Base-by-base conservation (phyloP, 2,329 filamentous ascomycete genomes). In the Aspergillus sp. region DNA sequence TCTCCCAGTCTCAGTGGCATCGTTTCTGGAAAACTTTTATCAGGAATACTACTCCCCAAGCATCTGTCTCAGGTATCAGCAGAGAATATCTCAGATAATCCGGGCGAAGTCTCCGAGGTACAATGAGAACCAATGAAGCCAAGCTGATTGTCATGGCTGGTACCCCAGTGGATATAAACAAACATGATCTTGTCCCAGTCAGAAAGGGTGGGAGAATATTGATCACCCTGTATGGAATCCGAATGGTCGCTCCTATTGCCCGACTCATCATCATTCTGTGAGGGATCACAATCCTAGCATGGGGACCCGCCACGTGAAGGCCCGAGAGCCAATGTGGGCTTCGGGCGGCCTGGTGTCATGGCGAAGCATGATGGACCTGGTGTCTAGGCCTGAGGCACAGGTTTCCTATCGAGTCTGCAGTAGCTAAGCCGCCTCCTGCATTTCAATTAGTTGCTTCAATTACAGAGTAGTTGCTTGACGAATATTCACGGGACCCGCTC, bases 221-320 rank as follows among this genome's bases (percentile, higher is more conserved):
- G 11, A 36, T 36, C 11, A 36, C 32, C 32, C 32, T 36, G 32
- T 36, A 30, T 10, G 15, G n/a, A n/a, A 17, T 5, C 27, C 38
- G 42, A 23, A 51, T n/a, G 55, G 32, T 8, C 36, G 25, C 44
- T 47, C 15, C 38, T 36, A 17, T 27, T 44, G 17, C 17, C 39
- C 49, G 57, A 30, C 51, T 49, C 57, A 39, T 36, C 41, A 30
- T 23, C 27, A 30, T 41, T 25, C 41, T 10, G 44, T 27, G 57
- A 54, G 42, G 50, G 57, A 58, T 58, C 19, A 10, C 15, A 8
- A 58, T 36, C 50, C 57, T 17, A 27, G 50, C 41, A 49, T 54
- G 41, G 30, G 30, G n/a, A 30, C 50, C 30, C 48, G 19, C 50
- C 57, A 54, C 57, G 57, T 59, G 50, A 54, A 52, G 56, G 23